Evolutionary conservation across 768 basidiomycete genomes (phyloP).

Genomic region (Butyriboletus loyo): DNA sequence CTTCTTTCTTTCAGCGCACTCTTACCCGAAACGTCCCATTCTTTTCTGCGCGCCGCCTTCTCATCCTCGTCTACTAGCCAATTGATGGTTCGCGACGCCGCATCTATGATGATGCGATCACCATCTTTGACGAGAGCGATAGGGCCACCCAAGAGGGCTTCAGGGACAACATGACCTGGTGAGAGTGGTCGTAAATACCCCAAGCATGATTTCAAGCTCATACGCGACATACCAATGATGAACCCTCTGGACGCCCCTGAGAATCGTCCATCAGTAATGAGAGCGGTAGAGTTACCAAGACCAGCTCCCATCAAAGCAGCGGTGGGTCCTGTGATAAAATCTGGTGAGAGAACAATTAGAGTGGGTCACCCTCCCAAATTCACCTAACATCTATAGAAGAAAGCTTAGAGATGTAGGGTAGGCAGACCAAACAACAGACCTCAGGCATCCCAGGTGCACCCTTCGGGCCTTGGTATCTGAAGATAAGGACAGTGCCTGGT

Average conservation of each 20-base stretch:
- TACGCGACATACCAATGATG: constrained; percentile 45
- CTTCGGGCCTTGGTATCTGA: constrained; percentile 88
- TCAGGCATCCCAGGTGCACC: constrained; percentile 94
- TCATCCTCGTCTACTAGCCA: constrained; percentile 74
- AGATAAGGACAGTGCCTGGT: constrained; percentile 71
- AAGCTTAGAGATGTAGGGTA: constrained; percentile 1
- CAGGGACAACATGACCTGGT: constrained; percentile 57
- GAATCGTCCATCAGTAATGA: constrained; percentile 90
- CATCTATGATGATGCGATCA: constrained; percentile 73
- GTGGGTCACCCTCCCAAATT: not conserved
- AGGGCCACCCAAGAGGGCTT: constrained; percentile 78
- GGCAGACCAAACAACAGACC: constrained; percentile 30
- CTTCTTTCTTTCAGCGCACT: constrained; percentile 63
- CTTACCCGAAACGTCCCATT: constrained; percentile 71
- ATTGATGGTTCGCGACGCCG: constrained; percentile 59
- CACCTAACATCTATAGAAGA: constrained; percentile 44
- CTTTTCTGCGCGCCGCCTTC: constrained; percentile 53
- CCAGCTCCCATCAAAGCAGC: constrained; percentile 84
- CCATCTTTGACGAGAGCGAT: constrained; percentile 87
- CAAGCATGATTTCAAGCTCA: constrained; percentile 16
- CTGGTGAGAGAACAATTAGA: not conserved
- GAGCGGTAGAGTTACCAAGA: constrained; percentile 68
- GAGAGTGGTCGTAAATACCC: constrained; percentile 35
- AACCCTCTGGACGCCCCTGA: constrained; percentile 76
- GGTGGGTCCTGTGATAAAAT: constrained; percentile 55